Percentiles rank a stretch among this genome's conserved stretches.
Conservation (phyloP, 1,284 basidiomycete genomes). For the Singerocomus inundabilis region DNA sequence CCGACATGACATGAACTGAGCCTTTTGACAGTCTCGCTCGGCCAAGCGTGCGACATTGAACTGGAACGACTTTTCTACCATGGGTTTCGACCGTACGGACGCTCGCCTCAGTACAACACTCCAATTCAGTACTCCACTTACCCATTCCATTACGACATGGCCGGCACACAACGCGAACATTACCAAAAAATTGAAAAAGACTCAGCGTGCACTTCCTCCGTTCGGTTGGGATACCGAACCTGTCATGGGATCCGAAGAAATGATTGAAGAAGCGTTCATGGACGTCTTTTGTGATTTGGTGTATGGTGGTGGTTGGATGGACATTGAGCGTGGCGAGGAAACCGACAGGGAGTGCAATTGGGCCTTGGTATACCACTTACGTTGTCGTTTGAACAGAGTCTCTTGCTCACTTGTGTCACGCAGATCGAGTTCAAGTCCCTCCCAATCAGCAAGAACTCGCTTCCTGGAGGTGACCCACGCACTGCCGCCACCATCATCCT, state of each 20-base stretch:
- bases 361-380: slow-evolving; percentile 68
- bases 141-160: slow-evolving; percentile 66
- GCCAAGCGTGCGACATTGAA: slow-evolving; percentile 77
- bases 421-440: slow-evolving; percentile 84
- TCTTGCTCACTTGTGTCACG: slow-evolving; percentile 29
- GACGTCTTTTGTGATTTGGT: slow-evolving; percentile 86
- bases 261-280: slow-evolving; percentile 83
- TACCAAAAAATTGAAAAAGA: slow-evolving; percentile 76
- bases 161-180: slow-evolving; percentile 72
- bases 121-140: slow-evolving; percentile 73
- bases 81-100: slow-evolving; percentile 79
- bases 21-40: slow-evolving; percentile 51
- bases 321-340: slow-evolving; percentile 68
- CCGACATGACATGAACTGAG: slow-evolving; percentile 4
- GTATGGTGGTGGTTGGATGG: slow-evolving; percentile 77
- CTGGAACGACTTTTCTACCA: slow-evolving; percentile 82
- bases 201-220: slow-evolving; percentile 72
- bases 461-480: slow-evolving; percentile 45
- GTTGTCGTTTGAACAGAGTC: neutral
- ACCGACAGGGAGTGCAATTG: slow-evolving; percentile 85
- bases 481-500: slow-evolving; percentile 63
- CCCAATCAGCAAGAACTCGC: slow-evolving; percentile 37
- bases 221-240: slow-evolving; percentile 88
- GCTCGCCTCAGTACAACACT: slow-evolving; percentile 72
- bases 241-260: slow-evolving; percentile 66